Percentiles rank a stretch among this genome's conserved stretches.
Conservation (phyloP, 2,329 filamentous ascomycete genomes). For the Cryphonectria naterciae region DNA sequence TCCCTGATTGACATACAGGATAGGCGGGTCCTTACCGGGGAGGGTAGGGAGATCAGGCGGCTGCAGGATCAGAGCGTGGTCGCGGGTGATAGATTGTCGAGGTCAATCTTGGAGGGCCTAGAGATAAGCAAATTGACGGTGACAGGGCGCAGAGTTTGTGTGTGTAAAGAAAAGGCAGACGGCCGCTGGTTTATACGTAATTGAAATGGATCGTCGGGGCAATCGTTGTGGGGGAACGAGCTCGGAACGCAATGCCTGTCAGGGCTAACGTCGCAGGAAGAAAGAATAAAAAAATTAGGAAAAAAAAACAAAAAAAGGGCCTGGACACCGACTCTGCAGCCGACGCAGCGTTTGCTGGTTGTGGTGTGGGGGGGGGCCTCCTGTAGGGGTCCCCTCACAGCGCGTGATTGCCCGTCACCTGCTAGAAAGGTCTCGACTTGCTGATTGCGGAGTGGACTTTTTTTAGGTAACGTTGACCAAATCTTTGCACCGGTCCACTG, state of each 20-base stretch:
- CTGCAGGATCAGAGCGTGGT: constrained; percentile 37
- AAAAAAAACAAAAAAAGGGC: neutral
- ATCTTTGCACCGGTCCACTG: constrained; percentile 25
- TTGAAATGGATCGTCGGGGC: constrained; percentile 33
- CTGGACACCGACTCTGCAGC: constrained; percentile 19
- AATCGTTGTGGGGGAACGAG: constrained; percentile 34
- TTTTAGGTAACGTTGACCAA: constrained; percentile 30
- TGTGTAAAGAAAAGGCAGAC: constrained; percentile 47
- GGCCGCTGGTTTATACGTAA: constrained; percentile 54
- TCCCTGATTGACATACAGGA: constrained; percentile 29
- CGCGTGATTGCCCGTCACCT: constrained; percentile 21
- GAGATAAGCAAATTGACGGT: constrained; percentile 40
- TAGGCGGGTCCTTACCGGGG: constrained; percentile 31
- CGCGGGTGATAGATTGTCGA: constrained; percentile 30
- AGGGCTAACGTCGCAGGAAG: constrained; percentile 20
- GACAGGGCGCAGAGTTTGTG: constrained; percentile 43
- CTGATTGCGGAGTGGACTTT: constrained; percentile 25
- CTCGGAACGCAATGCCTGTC: constrained; percentile 26
- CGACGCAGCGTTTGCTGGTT: constrained; percentile 13
- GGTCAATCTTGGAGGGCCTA: constrained; percentile 27
- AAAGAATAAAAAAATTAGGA: neutral
- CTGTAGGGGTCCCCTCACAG: constrained; percentile 21
- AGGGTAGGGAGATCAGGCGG: constrained; percentile 27
- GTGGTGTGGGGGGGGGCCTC: neutral
- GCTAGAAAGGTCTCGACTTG: constrained; percentile 16